Percentiles rank a stretch among this genome's conserved stretches.
These are phyloP conservation scores for Plasmodium adleri DNA, from an alignment of 169 alveolate species.

Conservation along the genomic window DNA sequence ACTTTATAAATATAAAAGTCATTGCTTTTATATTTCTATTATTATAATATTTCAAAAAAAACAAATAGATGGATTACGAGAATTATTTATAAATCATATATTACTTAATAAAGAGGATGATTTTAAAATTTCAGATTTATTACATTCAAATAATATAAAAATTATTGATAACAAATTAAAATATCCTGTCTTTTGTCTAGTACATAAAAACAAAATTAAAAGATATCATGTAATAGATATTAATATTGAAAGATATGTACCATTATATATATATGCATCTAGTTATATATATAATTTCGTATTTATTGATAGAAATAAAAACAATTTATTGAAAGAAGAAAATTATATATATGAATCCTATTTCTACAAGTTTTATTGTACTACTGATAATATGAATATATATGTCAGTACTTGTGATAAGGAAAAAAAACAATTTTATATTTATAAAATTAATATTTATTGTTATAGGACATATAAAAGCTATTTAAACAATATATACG, in stretches of 20 bases:
- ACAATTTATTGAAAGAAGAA: conserved; percentile 33
- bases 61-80: conserved; percentile 8
- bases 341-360: conserved; percentile 42
- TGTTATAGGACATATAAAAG: conserved; percentile 10
- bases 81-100: conserved; percentile 28
- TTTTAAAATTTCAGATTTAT: conserved; percentile 4
- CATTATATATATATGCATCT: conserved; percentile 43
- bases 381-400: conserved; percentile 3
- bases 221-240: conserved; percentile 28
- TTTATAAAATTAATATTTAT: conserved; percentile 8
- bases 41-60: conserved; percentile 8
- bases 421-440: conserved; percentile 2
- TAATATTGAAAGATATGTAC: conserved; percentile 8
- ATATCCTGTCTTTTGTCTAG: neutral
- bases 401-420: conserved; percentile 12
- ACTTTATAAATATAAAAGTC: neutral
- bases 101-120: neutral
- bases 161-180: neutral
- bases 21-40: conserved; percentile 23
- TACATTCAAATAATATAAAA: conserved; percentile 23
- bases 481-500: conserved; percentile 7
- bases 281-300: conserved; percentile 26
- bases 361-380: conserved; percentile 32
- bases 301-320: conserved; percentile 16
- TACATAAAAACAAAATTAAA: conserved; percentile 14